Percentiles rank a stretch among this genome's conserved stretches.
Conservation (phyloP, 148 eudicot species). For the Persicaria maculosa region DNA sequence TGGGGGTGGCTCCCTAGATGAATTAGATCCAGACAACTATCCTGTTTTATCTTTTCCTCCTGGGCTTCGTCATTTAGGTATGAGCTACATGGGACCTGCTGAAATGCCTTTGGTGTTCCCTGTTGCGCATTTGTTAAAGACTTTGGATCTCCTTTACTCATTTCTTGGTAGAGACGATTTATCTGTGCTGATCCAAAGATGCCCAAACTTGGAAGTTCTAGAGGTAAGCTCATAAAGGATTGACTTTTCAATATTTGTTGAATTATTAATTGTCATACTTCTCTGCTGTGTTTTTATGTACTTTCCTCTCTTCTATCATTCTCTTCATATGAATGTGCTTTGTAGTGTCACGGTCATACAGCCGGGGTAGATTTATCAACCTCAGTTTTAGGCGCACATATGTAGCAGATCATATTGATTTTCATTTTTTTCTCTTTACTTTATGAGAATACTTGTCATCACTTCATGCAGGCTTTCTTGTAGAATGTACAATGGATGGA, state of each 20-base stretch:
- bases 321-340: not conserved
- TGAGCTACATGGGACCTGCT: constrained; percentile 48
- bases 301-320: not conserved
- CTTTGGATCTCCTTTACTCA: constrained; percentile 78
- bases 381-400: not conserved
- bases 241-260: not conserved
- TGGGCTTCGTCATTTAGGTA: constrained; percentile 46
- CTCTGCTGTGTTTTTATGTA: not conserved
- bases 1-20: constrained; percentile 62
- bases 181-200: constrained; percentile 52
- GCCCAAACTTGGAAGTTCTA: constrained; percentile 84
- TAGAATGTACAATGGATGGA: not conserved
- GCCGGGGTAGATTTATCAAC: not conserved
- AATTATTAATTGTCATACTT: not conserved
- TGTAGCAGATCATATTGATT: not conserved
- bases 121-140: constrained; percentile 45
- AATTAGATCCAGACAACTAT: constrained; percentile 39
- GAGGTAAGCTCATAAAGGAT: constrained; percentile 46
- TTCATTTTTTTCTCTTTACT: not conserved
- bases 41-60: constrained; percentile 46
- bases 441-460: not conserved
- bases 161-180: constrained; percentile 64
- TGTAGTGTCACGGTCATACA: not conserved
- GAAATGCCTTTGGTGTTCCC: constrained; percentile 70
- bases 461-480: not conserved